Percentiles rank a stretch among this genome's conserved stretches.
Evolutionary conservation across 2,329 filamentous ascomycete species (phyloP).

Genomic region (Aspergillus unguis): DNA sequence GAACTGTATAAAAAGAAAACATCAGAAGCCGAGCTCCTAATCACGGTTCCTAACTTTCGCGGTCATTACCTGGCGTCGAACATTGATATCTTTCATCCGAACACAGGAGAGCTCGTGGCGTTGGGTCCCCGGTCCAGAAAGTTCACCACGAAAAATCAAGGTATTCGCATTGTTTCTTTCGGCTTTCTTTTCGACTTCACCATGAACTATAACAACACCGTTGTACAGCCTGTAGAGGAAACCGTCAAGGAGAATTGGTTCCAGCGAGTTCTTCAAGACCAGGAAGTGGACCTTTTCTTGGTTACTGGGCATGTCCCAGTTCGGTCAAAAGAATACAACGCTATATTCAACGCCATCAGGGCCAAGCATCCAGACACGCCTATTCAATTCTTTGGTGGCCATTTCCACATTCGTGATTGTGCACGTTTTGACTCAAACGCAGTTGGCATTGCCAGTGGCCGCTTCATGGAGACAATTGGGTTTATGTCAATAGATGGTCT

Average conservation of each 20-base stretch:
- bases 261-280: constrained; percentile 72
- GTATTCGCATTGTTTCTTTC: constrained; percentile 78
- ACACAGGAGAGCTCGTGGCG: constrained; percentile 67
- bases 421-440: constrained; percentile 73
- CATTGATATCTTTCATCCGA: constrained; percentile 76
- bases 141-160: constrained; percentile 87
- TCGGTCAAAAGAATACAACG: constrained; percentile 72
- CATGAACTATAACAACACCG: constrained; percentile 84
- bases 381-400: constrained; percentile 88
- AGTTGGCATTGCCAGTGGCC: constrained; percentile 77
- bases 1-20: constrained; percentile 84
- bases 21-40: constrained; percentile 71
- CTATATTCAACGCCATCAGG: constrained; percentile 75
- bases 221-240: constrained; percentile 74
- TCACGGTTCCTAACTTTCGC: constrained; percentile 78
- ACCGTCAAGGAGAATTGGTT: constrained; percentile 87
- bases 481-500: constrained; percentile 82
- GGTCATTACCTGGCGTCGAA: constrained; percentile 86
- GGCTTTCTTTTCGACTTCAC: constrained; percentile 95
- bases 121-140: constrained; percentile 80
- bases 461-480: constrained; percentile 93
- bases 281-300: constrained; percentile 79
- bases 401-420: constrained; percentile 84
- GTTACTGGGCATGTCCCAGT: constrained; percentile 83
- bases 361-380: constrained; percentile 73